Evolutionary conservation across 2,329 filamentous ascomycete species (phyloP).

Genomic region (Penicillium sp.): DNA sequence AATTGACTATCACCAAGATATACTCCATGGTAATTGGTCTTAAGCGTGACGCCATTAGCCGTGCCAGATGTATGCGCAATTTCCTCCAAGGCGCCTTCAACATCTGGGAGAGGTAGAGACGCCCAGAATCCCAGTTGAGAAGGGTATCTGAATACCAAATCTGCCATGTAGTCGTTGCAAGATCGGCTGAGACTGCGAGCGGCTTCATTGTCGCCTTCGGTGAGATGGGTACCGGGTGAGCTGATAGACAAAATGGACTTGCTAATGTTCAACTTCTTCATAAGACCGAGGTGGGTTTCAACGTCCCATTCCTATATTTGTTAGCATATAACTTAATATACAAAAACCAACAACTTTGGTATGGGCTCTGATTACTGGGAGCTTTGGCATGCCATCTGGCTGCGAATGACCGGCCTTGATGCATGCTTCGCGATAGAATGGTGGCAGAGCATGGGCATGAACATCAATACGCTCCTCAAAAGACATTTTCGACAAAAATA

Average conservation of each 20-base stretch:
- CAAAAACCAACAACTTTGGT: too few relatives aligned
- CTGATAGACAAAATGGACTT: conserved; percentile 55
- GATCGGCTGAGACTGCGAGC: conserved; percentile 37
- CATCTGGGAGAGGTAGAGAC: conserved; percentile 50
- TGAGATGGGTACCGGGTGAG: conserved; percentile 51
- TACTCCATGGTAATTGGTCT: conserved; percentile 52
- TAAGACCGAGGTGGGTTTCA: conserved; percentile 47
- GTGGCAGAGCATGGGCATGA: conserved; percentile 8
- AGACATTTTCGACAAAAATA: background rate
- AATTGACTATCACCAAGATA: conserved; percentile 50
- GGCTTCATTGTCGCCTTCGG: conserved; percentile 33
- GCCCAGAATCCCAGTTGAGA: conserved; percentile 52
- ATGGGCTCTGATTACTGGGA: conserved; percentile 2
- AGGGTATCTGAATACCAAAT: conserved; percentile 23
- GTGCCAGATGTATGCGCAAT: conserved; percentile 42
- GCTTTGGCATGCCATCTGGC: conserved; percentile 12
- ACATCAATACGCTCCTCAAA: conserved; percentile 9
- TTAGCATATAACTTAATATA: too few relatives aligned
- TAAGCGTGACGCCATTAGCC: conserved; percentile 50
- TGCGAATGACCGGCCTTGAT: background rate
- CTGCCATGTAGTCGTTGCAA: conserved; percentile 27
- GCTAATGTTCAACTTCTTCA: conserved; percentile 47
- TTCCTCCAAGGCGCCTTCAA: conserved; percentile 46
- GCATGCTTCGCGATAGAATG: conserved; percentile 8
- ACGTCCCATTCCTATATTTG: conserved; percentile 41